phyloP scores from a whole-genome alignment of 1,284 basidiomycete genomes.

The Leccinum subspadiceum region DNA sequence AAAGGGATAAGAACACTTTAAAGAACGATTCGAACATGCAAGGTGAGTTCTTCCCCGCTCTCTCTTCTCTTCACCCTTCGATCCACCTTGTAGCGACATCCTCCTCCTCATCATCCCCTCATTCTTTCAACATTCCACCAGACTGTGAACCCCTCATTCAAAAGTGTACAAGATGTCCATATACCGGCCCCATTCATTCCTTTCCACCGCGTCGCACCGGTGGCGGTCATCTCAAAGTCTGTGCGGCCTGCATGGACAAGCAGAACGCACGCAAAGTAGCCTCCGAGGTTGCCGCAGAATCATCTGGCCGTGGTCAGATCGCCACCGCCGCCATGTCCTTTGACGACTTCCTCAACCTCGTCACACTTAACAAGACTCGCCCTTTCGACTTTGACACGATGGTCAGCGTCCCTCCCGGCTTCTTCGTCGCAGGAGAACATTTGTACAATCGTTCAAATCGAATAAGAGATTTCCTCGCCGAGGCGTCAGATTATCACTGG shows the following conservation, averaged over 20 bases:
- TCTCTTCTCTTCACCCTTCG: neutral
- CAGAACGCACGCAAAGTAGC: conserved; percentile 35
- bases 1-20: conserved; percentile 6
- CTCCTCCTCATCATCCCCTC: conserved; percentile 15
- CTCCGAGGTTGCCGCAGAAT: conserved; percentile 29
- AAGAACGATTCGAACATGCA: conserved; percentile 18
- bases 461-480: conserved; percentile 34
- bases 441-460: conserved; percentile 32
- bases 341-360: conserved; percentile 33
- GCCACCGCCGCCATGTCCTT: conserved; percentile 35
- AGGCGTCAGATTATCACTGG: conserved; percentile 37
- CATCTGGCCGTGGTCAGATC: conserved; percentile 34
- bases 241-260: conserved; percentile 33
- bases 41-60: conserved; percentile 18
- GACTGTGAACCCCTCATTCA: conserved; percentile 18
- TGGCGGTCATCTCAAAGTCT: conserved; percentile 31
- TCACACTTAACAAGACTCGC: conserved; percentile 31
- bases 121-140: conserved; percentile 22
- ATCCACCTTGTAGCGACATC: conserved; percentile 17
- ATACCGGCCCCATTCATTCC: conserved; percentile 26
- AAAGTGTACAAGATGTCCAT: conserved; percentile 34
- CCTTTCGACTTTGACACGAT: conserved; percentile 36
- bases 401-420: conserved; percentile 33
- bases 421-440: conserved; percentile 34
- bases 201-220: conserved; percentile 32